Conservation (phyloP, 345 rosid species). For the Ceriops tagal region DNA sequence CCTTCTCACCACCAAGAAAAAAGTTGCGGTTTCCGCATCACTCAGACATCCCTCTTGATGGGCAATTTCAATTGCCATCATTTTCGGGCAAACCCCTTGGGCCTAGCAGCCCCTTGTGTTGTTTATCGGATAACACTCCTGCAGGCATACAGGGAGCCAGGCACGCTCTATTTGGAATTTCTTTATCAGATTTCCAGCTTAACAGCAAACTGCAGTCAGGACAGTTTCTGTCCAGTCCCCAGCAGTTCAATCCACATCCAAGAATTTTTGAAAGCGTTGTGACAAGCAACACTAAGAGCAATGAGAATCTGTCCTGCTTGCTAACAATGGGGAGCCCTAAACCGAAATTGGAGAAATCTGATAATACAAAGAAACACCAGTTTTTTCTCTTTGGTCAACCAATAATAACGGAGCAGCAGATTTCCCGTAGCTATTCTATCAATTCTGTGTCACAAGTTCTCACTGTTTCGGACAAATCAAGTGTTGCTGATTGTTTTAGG, state of each 20-base stretch:
- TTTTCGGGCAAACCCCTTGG: slow-evolving; percentile 62
- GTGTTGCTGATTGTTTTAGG: slow-evolving; percentile 26
- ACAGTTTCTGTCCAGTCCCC: slow-evolving; percentile 53
- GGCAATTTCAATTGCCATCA: slow-evolving; percentile 57
- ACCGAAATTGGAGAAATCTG: slow-evolving; percentile 48
- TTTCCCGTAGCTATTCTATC: slow-evolving; percentile 36
- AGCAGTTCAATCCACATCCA: slow-evolving; percentile 40
- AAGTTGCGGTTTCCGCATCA: slow-evolving; percentile 67
- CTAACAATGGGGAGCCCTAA: slow-evolving; percentile 64
- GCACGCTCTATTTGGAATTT: slow-evolving; percentile 82
- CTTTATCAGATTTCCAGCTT: slow-evolving; percentile 65
- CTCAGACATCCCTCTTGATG: slow-evolving; percentile 47
- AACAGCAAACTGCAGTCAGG: slow-evolving; percentile 55
- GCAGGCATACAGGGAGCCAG: slow-evolving; percentile 99
- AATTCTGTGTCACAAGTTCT: slow-evolving; percentile 36
- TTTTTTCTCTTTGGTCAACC: slow-evolving; percentile 86
- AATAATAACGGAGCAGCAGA: slow-evolving; percentile 67
- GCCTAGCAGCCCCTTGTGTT: slow-evolving; percentile 62
- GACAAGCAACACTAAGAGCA: slow-evolving; percentile 31
- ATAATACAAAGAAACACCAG: slow-evolving; percentile 53
- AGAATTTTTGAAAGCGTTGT: slow-evolving; percentile 39
- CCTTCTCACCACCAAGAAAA: slow-evolving; percentile 89
- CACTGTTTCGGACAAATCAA: slow-evolving; percentile 26
- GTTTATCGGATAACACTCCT: slow-evolving; percentile 69
- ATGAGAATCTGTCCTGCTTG: slow-evolving; percentile 64